phyloP scores from a whole-genome alignment of 2,329 filamentous ascomycete genomes.

The Didymellaceae sp. region DNA sequence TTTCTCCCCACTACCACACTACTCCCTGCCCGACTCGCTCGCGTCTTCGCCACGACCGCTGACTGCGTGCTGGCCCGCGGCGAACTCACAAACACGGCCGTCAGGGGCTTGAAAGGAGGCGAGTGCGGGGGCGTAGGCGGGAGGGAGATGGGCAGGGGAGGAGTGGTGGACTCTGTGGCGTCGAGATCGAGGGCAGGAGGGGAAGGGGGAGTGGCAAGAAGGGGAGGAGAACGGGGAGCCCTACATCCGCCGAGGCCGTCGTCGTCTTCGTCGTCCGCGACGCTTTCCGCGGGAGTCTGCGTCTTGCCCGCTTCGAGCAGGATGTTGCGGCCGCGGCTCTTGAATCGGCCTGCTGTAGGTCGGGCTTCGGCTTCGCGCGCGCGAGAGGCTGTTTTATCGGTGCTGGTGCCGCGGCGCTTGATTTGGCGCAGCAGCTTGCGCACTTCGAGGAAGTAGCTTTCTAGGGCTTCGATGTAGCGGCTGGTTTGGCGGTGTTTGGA shows the following conservation, averaged over 20 bases:
- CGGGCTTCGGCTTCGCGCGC: conserved; percentile 68
- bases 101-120: conserved; percentile 44
- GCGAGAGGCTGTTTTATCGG: conserved; percentile 61
- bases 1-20: neutral
- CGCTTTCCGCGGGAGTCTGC: conserved; percentile 68
- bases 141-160: conserved; percentile 8
- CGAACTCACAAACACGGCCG: conserved; percentile 40
- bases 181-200: conserved; percentile 32
- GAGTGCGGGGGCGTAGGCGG: conserved; percentile 46
- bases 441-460: conserved; percentile 90
- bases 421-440: conserved; percentile 80
- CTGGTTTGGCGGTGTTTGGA: conserved; percentile 94
- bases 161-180: conserved; percentile 20
- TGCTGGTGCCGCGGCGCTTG: conserved; percentile 60
- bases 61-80: conserved; percentile 16
- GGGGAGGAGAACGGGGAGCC: conserved; percentile 33
- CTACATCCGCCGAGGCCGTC: conserved; percentile 91
- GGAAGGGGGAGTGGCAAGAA: conserved; percentile 32
- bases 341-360: conserved; percentile 59
- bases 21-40: conserved; percentile 22
- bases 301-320: conserved; percentile 62
- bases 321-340: conserved; percentile 77
- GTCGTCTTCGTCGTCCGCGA: conserved; percentile 76
- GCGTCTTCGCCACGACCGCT: conserved; percentile 25
- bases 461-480: conserved; percentile 86